phyloP scores from a whole-genome alignment of 805 yeast species.

The Cyberlindnera amylophila region DNA sequence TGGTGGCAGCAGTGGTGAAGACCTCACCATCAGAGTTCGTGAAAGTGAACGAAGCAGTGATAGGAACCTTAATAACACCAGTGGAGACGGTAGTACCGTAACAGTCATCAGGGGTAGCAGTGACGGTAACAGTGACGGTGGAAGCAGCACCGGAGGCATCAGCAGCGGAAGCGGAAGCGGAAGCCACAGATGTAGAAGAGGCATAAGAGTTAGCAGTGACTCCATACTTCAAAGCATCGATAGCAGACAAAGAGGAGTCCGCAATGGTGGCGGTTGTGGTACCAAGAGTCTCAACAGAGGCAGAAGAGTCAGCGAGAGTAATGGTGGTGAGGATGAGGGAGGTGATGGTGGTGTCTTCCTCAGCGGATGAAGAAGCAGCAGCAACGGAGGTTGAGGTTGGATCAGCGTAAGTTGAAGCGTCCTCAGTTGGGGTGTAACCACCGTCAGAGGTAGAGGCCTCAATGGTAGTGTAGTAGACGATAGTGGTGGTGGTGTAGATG shows the following conservation, averaged over 20 bases:
- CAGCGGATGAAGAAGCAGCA: slow-evolving; percentile 4
- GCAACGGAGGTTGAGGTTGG: slow-evolving; percentile 4
- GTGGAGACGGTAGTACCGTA: slow-evolving; percentile 15
- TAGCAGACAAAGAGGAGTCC: slow-evolving; percentile 2
- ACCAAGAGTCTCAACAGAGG: slow-evolving; percentile 35
- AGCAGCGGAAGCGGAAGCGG: slow-evolving; percentile 6
- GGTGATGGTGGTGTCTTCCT: slow-evolving; percentile 38
- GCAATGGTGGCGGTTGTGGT: slow-evolving; percentile 15
- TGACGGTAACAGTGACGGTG: slow-evolving; percentile 24
- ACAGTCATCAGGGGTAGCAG: slow-evolving; percentile 20
- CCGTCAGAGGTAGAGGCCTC: slow-evolving; percentile 60
- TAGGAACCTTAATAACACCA: slow-evolving; percentile 16
- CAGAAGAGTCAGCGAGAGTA: slow-evolving; percentile 35
- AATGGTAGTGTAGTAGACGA: slow-evolving; percentile 44
- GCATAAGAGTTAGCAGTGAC: slow-evolving; percentile 5
- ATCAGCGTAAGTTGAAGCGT: slow-evolving; percentile 11
- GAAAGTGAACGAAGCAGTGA: slow-evolving; percentile 25
- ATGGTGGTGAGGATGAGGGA: slow-evolving; percentile 35
- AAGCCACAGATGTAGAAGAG: slow-evolving; percentile 3
- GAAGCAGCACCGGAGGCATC: slow-evolving; percentile 7
- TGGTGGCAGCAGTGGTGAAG: slow-evolving; percentile 23
- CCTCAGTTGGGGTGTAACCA: slow-evolving; percentile 38
- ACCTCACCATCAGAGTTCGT: slow-evolving; percentile 24
- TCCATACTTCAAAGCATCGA: slow-evolving; percentile 2
- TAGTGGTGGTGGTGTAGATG: slow-evolving; percentile 38